Percentiles rank a stretch among this genome's conserved stretches.
Conservation (phyloP, 179 eudicot genomes). For the Spergularia azorica region DNA sequence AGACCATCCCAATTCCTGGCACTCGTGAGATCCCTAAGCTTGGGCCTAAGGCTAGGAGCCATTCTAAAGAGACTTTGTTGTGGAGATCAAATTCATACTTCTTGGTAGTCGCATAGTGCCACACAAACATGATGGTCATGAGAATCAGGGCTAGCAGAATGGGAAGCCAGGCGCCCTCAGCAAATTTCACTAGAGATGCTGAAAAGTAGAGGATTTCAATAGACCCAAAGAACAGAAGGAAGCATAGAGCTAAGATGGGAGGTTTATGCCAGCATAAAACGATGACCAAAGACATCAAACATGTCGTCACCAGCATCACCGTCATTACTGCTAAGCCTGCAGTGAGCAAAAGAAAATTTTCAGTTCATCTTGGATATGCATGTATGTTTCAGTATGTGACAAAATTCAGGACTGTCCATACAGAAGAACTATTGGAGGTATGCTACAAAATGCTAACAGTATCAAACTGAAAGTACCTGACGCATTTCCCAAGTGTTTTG, state of each 20-base stretch:
- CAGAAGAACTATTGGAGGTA: neutral
- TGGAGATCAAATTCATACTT: constrained; percentile 90
- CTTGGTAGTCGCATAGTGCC: constrained; percentile 87
- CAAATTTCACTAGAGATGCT: constrained; percentile 83
- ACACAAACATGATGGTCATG: constrained; percentile 79
- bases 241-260: constrained; percentile 67
- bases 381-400: neutral
- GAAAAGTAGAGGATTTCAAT: constrained; percentile 87
- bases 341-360: constrained; percentile 8
- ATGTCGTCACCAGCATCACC: constrained; percentile 93
- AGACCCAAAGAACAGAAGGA: constrained; percentile 84
- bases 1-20: constrained; percentile 88
- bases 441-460: neutral
- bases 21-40: constrained; percentile 84
- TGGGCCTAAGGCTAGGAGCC: constrained; percentile 85
- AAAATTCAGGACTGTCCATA: neutral
- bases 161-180: constrained; percentile 95
- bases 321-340: constrained; percentile 94
- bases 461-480: constrained; percentile 51
- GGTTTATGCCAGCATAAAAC: constrained; percentile 91
- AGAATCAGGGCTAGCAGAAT: constrained; percentile 85
- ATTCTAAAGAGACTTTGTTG: constrained; percentile 90
- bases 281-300: constrained; percentile 87
- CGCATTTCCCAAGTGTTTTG: constrained; percentile 92
- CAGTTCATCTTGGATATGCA: neutral